Base-by-base conservation (phyloP, 495 filamentous ascomycete genomes). In the Staphylotrichum longicolle region DNA sequence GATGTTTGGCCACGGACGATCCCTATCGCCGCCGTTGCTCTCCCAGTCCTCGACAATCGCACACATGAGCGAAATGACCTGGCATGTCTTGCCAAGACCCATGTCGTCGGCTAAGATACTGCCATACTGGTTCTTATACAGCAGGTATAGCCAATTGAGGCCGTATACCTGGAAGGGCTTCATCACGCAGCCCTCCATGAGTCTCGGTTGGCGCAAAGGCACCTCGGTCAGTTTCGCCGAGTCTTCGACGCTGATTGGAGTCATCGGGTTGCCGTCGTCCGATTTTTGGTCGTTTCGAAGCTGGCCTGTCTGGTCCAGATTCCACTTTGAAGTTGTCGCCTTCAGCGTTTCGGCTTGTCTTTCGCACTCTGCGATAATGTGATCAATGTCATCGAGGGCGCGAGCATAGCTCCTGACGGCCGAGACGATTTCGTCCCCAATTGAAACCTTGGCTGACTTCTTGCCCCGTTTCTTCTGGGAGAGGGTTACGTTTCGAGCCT, bases 61-160 rank as follows among this genome's bases (percentile, higher is more conserved):
- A 4, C 92, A 86, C 30, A 98, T 81, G 70, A 98, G 93, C 0
- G 91, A 84, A 64, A 98, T 96, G 57, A 98, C 91, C 68, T 98
- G 93, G 66, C 91, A 96, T 0, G 94, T 98, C 78, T 98, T 98
- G 10, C 94, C 94, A 8, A 98, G 81, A 47, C 94, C 94, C 94
- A 98, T 98, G 65, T 98, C 94, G 70, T 98, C 94, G 0, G 94
- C 95, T 14, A 98, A 78, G 62, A 98, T 98, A 49, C 92, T 89
- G 58, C 89, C 91, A 58, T 93, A 76, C 30, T 86, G 80, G 45
- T 90, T 86, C 49, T 88, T 75, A 65, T 89, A 96, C 39, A 98
- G 78, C 30, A 97, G 73, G 49, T 83, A 81, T 51, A 98, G 78
- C 95, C 95, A 98, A 67, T 98, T 98, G 37, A 98, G 81, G 27